Evolutionary conservation across 2,329 filamentous ascomycete genomes (phyloP).

Genomic region (Colletotrichum kahawae): DNA sequence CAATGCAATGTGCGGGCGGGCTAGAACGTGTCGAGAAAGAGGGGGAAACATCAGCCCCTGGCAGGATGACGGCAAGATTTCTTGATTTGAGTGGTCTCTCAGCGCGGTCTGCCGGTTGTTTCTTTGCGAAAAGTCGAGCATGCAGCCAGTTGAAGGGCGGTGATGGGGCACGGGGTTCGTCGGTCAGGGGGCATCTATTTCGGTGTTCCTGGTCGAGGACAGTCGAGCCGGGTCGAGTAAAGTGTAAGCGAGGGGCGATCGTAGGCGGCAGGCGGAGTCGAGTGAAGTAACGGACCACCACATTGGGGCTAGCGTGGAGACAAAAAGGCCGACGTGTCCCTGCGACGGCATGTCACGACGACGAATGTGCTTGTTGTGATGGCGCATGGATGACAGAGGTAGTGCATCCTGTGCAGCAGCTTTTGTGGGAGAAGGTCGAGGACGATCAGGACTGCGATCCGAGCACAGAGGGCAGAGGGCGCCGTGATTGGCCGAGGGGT

Average conservation of each 20-base stretch:
- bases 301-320: neutral
- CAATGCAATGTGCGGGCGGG: neutral
- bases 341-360: neutral
- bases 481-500: neutral
- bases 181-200: slow-evolving; percentile 7
- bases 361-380: neutral
- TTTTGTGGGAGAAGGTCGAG: neutral
- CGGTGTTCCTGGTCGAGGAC: neutral
- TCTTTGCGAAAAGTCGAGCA: neutral
- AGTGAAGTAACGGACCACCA: neutral
- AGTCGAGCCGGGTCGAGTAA: slow-evolving; percentile 7
- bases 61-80: neutral
- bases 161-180: slow-evolving; percentile 8
- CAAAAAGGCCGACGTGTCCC: neutral
- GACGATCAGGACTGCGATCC: slow-evolving; percentile 11
- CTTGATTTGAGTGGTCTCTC: neutral
- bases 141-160: slow-evolving; percentile 2
- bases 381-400: neutral
- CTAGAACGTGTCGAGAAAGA: neutral
- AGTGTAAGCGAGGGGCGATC: slow-evolving; percentile 11
- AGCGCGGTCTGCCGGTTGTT: slow-evolving; percentile 1
- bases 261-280: slow-evolving; percentile 14
- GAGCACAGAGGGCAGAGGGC: neutral
- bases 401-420: too few relatives aligned
- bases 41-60: neutral